Conservation (phyloP, 2,329 filamentous ascomycete species). For the Aspergillus pseudonomiae region DNA sequence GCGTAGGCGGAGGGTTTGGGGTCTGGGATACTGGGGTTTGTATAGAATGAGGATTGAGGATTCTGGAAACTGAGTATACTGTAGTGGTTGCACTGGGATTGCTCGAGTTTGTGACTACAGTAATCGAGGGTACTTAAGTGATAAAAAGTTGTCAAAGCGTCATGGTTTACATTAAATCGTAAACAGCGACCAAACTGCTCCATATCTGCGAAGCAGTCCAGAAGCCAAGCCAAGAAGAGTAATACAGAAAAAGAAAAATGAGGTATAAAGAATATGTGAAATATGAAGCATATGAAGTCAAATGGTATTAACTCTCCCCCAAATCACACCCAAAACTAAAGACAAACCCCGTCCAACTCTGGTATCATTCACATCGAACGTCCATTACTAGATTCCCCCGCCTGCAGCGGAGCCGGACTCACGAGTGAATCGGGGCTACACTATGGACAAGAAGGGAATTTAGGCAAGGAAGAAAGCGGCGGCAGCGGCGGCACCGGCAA, state of each 20-base stretch:
- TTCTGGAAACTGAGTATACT: no score
- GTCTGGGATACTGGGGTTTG: no score
- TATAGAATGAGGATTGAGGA: no score
- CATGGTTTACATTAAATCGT: slow-evolving; percentile 33
- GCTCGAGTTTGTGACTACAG: not conserved
- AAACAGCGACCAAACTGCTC: not conserved
- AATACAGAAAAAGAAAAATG: slow-evolving; percentile 16
- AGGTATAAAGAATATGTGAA: slow-evolving; percentile 18
- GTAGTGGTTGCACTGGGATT: not conserved
- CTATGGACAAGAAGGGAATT: slow-evolving; percentile 33
- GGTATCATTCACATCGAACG: slow-evolving; percentile 5
- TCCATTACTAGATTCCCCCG: slow-evolving; percentile 9
- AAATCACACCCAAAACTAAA: slow-evolving; percentile 24
- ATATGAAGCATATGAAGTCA: slow-evolving; percentile 23
- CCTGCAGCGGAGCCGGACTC: slow-evolving; percentile 6
- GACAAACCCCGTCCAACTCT: slow-evolving; percentile 17
- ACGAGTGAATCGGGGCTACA: slow-evolving; percentile 28
- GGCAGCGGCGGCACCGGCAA: slow-evolving; percentile 35
- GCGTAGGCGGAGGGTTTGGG: no score
- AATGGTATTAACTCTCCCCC: slow-evolving; percentile 25
- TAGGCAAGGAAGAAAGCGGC: slow-evolving; percentile 39
- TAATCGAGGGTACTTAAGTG: not conserved
- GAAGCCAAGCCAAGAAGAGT: slow-evolving; percentile 26
- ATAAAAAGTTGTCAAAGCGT: slow-evolving; percentile 20
- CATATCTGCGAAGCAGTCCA: slow-evolving; percentile 9